Evolutionary conservation across 1,284 basidiomycete genomes (phyloP).

Genomic region (Mycena citricolor): DNA sequence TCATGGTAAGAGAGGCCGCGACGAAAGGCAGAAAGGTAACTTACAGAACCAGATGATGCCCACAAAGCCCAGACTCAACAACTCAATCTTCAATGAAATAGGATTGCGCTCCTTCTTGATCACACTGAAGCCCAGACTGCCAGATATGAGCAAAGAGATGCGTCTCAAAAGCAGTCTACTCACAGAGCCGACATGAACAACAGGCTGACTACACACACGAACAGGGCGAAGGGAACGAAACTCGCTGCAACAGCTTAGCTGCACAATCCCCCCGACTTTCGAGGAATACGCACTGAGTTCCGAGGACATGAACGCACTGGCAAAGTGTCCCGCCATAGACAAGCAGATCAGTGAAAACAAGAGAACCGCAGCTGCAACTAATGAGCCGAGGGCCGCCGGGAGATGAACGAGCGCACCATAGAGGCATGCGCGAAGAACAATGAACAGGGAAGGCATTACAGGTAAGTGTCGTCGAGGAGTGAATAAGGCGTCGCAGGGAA

Average conservation of each 20-base stretch:
- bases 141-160: constrained; percentile 1
- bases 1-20: constrained; percentile 18
- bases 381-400: constrained; percentile 10
- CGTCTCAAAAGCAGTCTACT: constrained; percentile 27
- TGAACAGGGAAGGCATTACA: constrained; percentile 45
- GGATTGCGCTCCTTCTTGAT: constrained; percentile 66
- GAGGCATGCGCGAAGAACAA: constrained; percentile 58
- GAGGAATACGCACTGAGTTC: constrained; percentile 81
- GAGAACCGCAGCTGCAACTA: constrained; percentile 53
- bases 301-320: constrained; percentile 64
- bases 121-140: constrained; percentile 61
- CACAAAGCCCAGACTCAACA: constrained; percentile 64
- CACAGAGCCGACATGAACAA: constrained; percentile 67
- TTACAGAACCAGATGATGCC: constrained; percentile 79
- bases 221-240: constrained; percentile 81
- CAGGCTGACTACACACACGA: constrained; percentile 68
- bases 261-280: too few relatives aligned
- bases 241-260: constrained; percentile 66
- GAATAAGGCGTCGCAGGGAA: constrained; percentile 31
- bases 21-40: constrained; percentile 28
- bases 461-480: constrained; percentile 28
- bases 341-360: constrained; percentile 74
- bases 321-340: constrained; percentile 74
- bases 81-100: constrained; percentile 74
- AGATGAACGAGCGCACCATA: constrained; percentile 47